Evolutionary conservation across 108 stramenopile species (phyloP).

Genomic region (Cyclotella baltica): DNA sequence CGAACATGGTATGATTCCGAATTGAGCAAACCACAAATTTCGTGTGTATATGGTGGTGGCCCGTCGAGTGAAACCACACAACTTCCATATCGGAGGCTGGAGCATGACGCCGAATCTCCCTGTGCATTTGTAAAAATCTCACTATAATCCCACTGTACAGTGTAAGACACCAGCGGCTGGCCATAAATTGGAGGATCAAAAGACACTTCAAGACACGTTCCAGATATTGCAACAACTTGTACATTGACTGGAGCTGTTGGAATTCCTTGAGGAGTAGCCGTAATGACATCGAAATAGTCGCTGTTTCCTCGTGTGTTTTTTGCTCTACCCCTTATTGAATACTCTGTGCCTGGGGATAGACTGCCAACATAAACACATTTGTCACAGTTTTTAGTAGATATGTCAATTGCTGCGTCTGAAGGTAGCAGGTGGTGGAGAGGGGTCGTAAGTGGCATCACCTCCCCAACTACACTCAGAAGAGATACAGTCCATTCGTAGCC

Average conservation of each 20-base stretch:
- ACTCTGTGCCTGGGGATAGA: slow-evolving; percentile 58
- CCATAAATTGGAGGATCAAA: slow-evolving; percentile 66
- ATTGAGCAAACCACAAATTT: slow-evolving; percentile 58
- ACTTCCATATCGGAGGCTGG: slow-evolving; percentile 54
- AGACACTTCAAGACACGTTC: slow-evolving; percentile 50
- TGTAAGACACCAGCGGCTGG: slow-evolving; percentile 61
- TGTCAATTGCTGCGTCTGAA: slow-evolving; percentile 50
- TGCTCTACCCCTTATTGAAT: slow-evolving; percentile 63
- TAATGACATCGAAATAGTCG: slow-evolving; percentile 35
- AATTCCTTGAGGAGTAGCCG: slow-evolving; percentile 38
- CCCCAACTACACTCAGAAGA: slow-evolving; percentile 58
- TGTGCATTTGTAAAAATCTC: slow-evolving; percentile 51
- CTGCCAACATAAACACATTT: slow-evolving; percentile 60
- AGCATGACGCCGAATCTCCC: slow-evolving; percentile 50
- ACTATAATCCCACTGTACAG: slow-evolving; percentile 77
- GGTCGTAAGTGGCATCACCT: slow-evolving; percentile 40
- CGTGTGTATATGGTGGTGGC: slow-evolving; percentile 53
- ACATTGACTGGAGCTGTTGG: slow-evolving; percentile 46
- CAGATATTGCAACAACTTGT: slow-evolving; percentile 32
- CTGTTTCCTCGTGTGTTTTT: slow-evolving; percentile 67
- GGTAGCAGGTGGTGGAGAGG: slow-evolving; percentile 59
- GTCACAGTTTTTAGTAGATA: slow-evolving; percentile 64
- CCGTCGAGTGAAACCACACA: slow-evolving; percentile 58
- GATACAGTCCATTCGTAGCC: slow-evolving; percentile 82
- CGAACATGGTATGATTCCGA: slow-evolving; percentile 68